These are phyloP conservation scores for Kwoniella shivajii DNA, from an alignment of 1,284 basidiomycete genomes.

Conservation along the genomic window DNA sequence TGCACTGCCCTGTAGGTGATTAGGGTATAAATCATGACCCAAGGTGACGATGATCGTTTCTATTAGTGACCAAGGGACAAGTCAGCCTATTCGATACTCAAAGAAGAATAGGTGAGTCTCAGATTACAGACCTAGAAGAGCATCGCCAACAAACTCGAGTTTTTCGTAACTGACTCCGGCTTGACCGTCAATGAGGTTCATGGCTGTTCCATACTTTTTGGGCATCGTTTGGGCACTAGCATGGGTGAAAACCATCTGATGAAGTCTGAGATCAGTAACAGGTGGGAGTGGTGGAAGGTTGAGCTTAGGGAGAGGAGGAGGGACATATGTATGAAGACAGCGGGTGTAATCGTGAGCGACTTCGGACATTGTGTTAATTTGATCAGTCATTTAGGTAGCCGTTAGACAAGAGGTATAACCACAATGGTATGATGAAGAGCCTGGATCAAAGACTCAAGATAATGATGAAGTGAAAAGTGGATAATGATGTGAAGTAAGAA, in stretches of 20 bases:
- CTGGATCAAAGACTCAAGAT: too few species aligned
- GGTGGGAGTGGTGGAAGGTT: constrained; percentile 36
- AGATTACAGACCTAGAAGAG: constrained; percentile 29
- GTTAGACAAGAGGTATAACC: too few species aligned
- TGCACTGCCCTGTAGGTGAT: constrained; percentile 29
- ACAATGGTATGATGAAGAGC: too few species aligned
- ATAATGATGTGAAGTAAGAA: neutral
- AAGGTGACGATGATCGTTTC: constrained; percentile 19
- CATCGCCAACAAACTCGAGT: constrained; percentile 49
- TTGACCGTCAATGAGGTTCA: constrained; percentile 5
- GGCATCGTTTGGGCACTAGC: constrained; percentile 9
- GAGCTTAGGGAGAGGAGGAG: neutral
- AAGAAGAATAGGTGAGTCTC: neutral
- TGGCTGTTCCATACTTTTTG: constrained; percentile 14
- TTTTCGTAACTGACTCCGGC: constrained; percentile 44
- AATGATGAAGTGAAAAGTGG: too few species aligned
- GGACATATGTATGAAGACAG: neutral
- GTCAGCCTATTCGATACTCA: constrained; percentile 6
- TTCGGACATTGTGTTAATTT: neutral
- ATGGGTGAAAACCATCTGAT: constrained; percentile 33
- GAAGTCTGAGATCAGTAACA: constrained; percentile 29
- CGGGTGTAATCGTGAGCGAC: neutral
- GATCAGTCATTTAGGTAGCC: neutral
- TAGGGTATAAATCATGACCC: constrained; percentile 36
- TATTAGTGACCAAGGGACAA: neutral